Evolutionary conservation across 2,329 filamentous ascomycete species (phyloP).

Genomic region (Lecanicillium sp.): DNA sequence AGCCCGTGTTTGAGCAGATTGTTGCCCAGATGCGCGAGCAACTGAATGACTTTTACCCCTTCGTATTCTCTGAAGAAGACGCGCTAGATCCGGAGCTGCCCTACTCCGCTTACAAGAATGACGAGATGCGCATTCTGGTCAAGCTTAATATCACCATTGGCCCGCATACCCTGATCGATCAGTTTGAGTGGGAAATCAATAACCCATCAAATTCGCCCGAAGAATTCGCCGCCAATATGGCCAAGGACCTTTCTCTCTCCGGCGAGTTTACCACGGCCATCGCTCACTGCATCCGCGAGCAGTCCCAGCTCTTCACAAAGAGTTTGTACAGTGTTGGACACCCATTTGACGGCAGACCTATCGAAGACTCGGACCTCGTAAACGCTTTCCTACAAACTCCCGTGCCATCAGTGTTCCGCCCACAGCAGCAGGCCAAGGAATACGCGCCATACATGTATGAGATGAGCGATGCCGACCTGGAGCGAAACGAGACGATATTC

Average conservation of each 20-base stretch:
- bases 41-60: slow-evolving; percentile 86
- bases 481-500: slow-evolving; percentile 85
- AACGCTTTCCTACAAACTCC: slow-evolving; percentile 81
- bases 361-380: slow-evolving; percentile 86
- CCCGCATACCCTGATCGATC: slow-evolving; percentile 85
- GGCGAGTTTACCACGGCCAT: slow-evolving; percentile 97
- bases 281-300: slow-evolving; percentile 94
- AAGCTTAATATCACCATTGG: slow-evolving; percentile 98
- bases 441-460: slow-evolving; percentile 92
- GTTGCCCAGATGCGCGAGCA: slow-evolving; percentile 74
- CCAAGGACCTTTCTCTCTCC: slow-evolving; percentile 78
- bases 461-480: slow-evolving; percentile 80
- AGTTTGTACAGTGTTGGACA: slow-evolving; percentile 90
- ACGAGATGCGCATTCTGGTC: slow-evolving; percentile 94
- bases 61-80: slow-evolving; percentile 83
- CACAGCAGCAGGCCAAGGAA: slow-evolving; percentile 87
- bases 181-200: slow-evolving; percentile 99
- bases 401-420: slow-evolving; percentile 73
- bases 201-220: slow-evolving; percentile 90
- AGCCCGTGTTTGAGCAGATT: slow-evolving; percentile 54
- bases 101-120: slow-evolving; percentile 93
- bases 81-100: slow-evolving; percentile 82
- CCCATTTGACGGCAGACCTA: slow-evolving; percentile 85
- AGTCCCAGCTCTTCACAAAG: slow-evolving; percentile 87
- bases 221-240: slow-evolving; percentile 86